These are phyloP conservation scores for Botrytis paeoniae DNA, from an alignment of 2,329 filamentous ascomycete species.

Conservation along the genomic window DNA sequence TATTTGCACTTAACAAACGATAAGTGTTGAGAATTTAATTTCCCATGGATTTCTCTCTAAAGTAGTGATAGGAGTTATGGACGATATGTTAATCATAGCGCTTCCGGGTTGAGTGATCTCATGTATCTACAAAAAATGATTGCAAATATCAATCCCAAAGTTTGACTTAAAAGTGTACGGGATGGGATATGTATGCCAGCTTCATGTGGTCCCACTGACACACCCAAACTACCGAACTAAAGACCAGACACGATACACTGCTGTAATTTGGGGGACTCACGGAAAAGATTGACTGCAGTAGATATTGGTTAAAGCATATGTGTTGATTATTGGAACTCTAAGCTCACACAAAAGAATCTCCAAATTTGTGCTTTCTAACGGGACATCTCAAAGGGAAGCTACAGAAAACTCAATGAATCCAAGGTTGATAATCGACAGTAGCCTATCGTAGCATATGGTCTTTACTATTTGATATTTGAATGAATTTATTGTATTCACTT, in stretches of 20 bases:
- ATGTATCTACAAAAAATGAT: no score
- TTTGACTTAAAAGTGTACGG: fast-evolving
- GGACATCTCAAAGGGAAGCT: not conserved
- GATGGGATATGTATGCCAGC: no score
- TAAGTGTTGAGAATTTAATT: not conserved
- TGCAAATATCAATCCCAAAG: no score
- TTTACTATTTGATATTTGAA: not conserved
- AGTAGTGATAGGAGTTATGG: fast-evolving
- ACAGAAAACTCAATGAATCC: not conserved
- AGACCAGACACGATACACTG: not conserved
- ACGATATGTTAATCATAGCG: not conserved
- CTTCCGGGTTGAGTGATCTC: not conserved
- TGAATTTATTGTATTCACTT: not conserved
- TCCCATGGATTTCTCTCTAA: not conserved
- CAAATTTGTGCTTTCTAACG: no score
- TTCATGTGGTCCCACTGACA: not conserved
- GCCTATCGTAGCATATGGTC: not conserved
- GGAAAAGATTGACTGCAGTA: not conserved
- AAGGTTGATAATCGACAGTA: not conserved
- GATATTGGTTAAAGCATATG: no score
- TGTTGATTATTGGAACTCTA: no score
- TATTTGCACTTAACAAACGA: no score
- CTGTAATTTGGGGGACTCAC: fast-evolving
- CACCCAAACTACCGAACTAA: not conserved
- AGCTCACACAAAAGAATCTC: no score